These are phyloP conservation scores for Lathyrus tuberosus DNA, from an alignment of 306 rosid species.

Conservation along the genomic window DNA sequence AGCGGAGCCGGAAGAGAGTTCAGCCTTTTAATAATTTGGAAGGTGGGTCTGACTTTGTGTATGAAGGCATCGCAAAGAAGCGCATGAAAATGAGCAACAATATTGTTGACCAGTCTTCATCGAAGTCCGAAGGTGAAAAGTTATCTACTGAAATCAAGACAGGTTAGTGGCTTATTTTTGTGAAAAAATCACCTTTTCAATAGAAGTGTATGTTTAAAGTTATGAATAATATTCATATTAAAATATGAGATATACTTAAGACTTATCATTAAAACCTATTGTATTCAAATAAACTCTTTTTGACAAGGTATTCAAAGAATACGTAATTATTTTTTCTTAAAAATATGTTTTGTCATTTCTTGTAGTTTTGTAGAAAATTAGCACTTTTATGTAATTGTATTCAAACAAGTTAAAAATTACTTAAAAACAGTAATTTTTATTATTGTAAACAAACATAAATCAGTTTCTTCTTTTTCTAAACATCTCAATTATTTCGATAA, in stretches of 20 bases:
- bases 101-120: constrained; percentile 41
- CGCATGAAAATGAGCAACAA: constrained; percentile 57
- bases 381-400: constrained; percentile 8
- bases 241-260: background rate
- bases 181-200: background rate
- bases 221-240: background rate
- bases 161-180: constrained; percentile 53
- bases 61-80: constrained; percentile 56
- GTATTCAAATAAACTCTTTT: background rate
- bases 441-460: background rate
- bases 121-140: constrained; percentile 51
- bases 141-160: constrained; percentile 44
- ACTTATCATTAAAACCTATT: background rate
- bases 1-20: constrained; percentile 73
- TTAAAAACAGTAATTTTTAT: background rate
- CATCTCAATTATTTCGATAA: background rate
- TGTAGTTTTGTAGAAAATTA: background rate
- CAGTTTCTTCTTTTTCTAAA: background rate
- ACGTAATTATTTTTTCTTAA: background rate
- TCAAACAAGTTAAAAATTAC: background rate
- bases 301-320: background rate
- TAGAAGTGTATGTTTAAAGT: background rate
- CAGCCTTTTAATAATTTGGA: constrained; percentile 46
- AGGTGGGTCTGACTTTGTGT: constrained; percentile 43
- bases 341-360: background rate